Base-by-base conservation (phyloP, 2,329 filamentous ascomycete species). In the Fusarium nematophilum region DNA sequence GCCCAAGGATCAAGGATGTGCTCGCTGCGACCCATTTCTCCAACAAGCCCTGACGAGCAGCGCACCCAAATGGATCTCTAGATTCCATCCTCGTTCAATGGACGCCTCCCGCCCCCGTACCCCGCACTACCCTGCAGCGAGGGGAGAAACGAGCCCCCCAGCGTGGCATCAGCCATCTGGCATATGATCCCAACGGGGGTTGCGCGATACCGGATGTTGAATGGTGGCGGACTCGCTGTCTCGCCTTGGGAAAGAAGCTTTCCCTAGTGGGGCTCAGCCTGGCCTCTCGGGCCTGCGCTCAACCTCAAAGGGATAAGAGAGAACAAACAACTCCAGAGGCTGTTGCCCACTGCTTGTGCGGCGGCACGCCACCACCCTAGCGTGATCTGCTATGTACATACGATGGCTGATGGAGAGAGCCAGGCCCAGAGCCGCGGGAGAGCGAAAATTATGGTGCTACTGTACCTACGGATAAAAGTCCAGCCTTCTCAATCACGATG, bases 161-260 rank as follows among this genome's bases (percentile, higher is more conserved):
- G 42, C 18, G 59, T 59, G 59, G 42, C 50, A 59, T 62, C 54
- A 52, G 23, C 39, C 37, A 47, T 58, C 53, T 44, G 44, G 49
- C 54, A 59, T 49, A 54, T 62, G 58, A 63, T 55, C 37, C 42
- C 21, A 34, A 49, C 46, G 17, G 34, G 39, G 34, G 15, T 31
- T 40, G 33, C 46, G 26, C 39, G 39, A 62, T 58, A 26, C 53
- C 59, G 14, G 10, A 51, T 51, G n/a, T 29, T 42, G 21, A 23
- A 50, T 59, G 45, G 54, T 38, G 54, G 47, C 33, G 42, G 43
- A 26, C 23, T 39, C 44, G 13, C 27, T 51, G 52, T 62, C 47
- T 57, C 37, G 29, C 51, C 40, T 62, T 58, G 52, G 43, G 11
- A 26, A 52, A 52, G 53, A 59, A 59, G 57, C 53, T 62, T 64